phyloP scores from a whole-genome alignment of 2,329 filamentous ascomycete species.

The Thielaviopsis ethacetica region DNA sequence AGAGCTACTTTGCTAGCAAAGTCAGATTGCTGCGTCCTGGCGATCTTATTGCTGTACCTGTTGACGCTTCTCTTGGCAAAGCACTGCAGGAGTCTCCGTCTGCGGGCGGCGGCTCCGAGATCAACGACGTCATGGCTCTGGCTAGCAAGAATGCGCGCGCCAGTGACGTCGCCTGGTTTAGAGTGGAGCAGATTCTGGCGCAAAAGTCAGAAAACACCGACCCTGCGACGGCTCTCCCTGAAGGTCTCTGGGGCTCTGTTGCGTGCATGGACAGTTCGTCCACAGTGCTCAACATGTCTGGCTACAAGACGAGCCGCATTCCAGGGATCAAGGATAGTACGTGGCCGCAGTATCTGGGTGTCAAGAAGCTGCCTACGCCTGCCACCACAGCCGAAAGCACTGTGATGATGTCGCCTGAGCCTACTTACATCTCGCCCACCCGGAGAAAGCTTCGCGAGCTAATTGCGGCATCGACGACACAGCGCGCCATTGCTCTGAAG shows the following conservation, averaged over 20 bases:
- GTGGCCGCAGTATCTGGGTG: slow-evolving; percentile 82
- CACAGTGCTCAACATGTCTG: slow-evolving; percentile 82
- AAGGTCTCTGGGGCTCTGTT: slow-evolving; percentile 70
- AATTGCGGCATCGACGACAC: slow-evolving; percentile 75
- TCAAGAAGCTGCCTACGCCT: slow-evolving; percentile 46
- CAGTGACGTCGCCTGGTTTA: slow-evolving; percentile 77
- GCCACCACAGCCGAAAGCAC: slow-evolving; percentile 16
- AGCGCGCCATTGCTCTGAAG: slow-evolving; percentile 68
- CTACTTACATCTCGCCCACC: slow-evolving; percentile 39
- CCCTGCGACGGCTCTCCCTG: slow-evolving; percentile 31
- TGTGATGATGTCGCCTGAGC: slow-evolving; percentile 27
- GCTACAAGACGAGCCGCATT: slow-evolving; percentile 66
- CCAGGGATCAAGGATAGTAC: slow-evolving; percentile 60
- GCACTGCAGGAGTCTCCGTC: slow-evolving; percentile 58
- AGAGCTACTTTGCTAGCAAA: slow-evolving; percentile 73
- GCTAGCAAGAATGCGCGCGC: not conserved
- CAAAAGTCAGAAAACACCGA: slow-evolving; percentile 33
- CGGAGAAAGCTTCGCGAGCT: slow-evolving; percentile 65
- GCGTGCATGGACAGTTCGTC: slow-evolving; percentile 72
- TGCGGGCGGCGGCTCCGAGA: slow-evolving; percentile 41
- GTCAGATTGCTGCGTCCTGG: slow-evolving; percentile 70
- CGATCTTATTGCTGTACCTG: slow-evolving; percentile 74
- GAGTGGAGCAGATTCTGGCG: slow-evolving; percentile 56
- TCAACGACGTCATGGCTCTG: slow-evolving; percentile 53
- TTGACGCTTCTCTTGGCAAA: slow-evolving; percentile 72